Percentiles rank a stretch among this genome's conserved stretches.
Evolutionary conservation across 257 asterid genomes (phyloP).

Genomic region (Solanum sejunctum): DNA sequence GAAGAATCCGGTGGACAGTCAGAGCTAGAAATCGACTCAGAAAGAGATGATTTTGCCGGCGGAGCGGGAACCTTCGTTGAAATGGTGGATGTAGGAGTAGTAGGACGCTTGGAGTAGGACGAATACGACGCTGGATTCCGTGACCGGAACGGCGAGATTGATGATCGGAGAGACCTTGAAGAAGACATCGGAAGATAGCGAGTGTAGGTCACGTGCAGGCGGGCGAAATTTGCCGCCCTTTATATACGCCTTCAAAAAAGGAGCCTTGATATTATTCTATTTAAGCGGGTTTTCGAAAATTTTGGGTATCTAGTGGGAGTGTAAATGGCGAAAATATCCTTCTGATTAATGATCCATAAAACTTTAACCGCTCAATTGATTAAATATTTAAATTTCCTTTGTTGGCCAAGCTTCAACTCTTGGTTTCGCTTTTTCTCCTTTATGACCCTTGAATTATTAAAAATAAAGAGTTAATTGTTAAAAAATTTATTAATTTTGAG

Average conservation of each 20-base stretch:
- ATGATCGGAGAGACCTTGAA: slow-evolving; percentile 18
- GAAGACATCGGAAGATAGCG: neutral
- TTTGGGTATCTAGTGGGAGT: neutral
- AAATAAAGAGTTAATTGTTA: too few species aligned
- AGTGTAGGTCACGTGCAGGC: neutral
- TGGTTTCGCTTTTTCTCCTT: too few species aligned
- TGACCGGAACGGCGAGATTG: slow-evolving; percentile 24
- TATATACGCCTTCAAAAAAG: slow-evolving; percentile 3
- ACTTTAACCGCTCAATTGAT: too few species aligned
- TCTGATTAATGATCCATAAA: too few species aligned
- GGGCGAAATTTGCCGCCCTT: slow-evolving; percentile 13
- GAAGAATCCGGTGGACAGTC: slow-evolving; percentile 10
- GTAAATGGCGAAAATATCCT: neutral
- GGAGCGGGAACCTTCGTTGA: neutral
- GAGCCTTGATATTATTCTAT: neutral
- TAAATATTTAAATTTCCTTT: too few species aligned
- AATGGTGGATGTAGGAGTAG: neutral
- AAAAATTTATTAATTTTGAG: too few species aligned
- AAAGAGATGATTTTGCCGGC: neutral
- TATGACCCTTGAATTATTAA: too few species aligned
- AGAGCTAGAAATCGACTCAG: slow-evolving; percentile 9
- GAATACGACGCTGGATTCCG: slow-evolving; percentile 7
- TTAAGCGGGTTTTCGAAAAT: neutral
- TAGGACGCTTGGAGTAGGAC: slow-evolving; percentile 4
- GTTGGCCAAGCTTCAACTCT: too few species aligned